A percentile compares a stretch with the other conserved stretches of the same genome.
Conservation (phyloP, 2,329 filamentous ascomycete species). For the Rhinocladiella similis region DNA sequence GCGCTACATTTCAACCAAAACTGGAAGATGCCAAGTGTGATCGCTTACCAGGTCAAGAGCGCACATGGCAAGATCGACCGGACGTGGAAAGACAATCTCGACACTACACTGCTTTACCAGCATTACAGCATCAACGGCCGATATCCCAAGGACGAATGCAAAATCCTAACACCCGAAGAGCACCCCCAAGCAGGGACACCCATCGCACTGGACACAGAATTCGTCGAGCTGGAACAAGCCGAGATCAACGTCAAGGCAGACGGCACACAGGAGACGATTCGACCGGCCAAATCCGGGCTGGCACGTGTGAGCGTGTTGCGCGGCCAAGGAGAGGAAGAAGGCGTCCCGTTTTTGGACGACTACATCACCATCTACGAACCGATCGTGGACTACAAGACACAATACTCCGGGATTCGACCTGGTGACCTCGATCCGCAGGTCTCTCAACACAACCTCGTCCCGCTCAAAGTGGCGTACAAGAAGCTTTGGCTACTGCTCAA, state of each 20-base stretch:
- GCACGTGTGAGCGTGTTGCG: slow-evolving; percentile 91
- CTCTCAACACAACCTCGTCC: slow-evolving; percentile 80
- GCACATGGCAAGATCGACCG: slow-evolving; percentile 81
- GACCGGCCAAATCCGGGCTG: slow-evolving; percentile 85
- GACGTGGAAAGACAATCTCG: slow-evolving; percentile 80
- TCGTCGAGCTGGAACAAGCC: slow-evolving; percentile 86
- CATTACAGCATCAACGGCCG: slow-evolving; percentile 60
- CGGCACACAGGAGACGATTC: slow-evolving; percentile 85
- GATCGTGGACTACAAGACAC: slow-evolving; percentile 92
- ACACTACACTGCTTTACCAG: slow-evolving; percentile 80
- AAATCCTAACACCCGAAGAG: slow-evolving; percentile 55
- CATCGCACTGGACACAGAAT: slow-evolving; percentile 92
- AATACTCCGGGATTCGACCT: slow-evolving; percentile 85
- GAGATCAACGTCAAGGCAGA: slow-evolving; percentile 97
- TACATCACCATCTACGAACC: slow-evolving; percentile 85
- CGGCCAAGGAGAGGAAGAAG: slow-evolving; percentile 73
- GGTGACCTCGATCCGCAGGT: slow-evolving; percentile 78
- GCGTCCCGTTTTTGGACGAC: slow-evolving; percentile 90
- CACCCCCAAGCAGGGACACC: slow-evolving; percentile 70
- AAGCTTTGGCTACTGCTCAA: slow-evolving; percentile 97
- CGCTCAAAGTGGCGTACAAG: slow-evolving; percentile 92
- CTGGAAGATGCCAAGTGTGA: slow-evolving; percentile 90
- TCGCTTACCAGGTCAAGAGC: slow-evolving; percentile 81
- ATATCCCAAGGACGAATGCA: slow-evolving; percentile 32
- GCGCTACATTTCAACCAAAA: slow-evolving; percentile 84